Evolutionary conservation across 139 green algal genomes (phyloP).

Genomic region (Helicosporidium sp.): DNA sequence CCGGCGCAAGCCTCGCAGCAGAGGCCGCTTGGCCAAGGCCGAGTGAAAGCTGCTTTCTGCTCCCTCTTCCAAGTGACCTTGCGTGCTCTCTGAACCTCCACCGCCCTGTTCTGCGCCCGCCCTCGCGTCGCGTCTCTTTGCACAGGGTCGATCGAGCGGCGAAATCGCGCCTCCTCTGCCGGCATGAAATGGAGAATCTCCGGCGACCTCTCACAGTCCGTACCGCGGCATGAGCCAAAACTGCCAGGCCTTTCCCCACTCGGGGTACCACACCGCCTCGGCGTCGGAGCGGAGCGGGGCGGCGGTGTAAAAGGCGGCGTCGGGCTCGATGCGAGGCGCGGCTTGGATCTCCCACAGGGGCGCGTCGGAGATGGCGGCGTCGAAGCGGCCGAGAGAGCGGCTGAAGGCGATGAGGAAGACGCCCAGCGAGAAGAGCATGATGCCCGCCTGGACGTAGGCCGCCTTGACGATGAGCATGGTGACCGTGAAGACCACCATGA

Average conservation of each 20-base stretch:
- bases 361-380: too few species aligned
- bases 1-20: too few species aligned
- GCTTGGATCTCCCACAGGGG: too few species aligned
- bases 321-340: not conserved
- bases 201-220: not conserved
- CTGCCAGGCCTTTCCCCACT: not conserved
- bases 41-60: too few species aligned
- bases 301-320: not conserved
- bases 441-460: constrained; percentile 17
- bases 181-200: too few species aligned
- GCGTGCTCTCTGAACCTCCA: too few species aligned
- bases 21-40: too few species aligned
- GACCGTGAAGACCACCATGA: constrained; percentile 33
- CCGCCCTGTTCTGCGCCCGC: too few species aligned
- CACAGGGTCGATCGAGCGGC: too few species aligned
- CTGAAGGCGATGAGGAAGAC: constrained; percentile 32
- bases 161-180: too few species aligned
- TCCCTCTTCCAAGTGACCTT: too few species aligned
- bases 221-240: not conserved
- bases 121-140: too few species aligned
- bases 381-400: not conserved
- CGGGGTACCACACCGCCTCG: not conserved
- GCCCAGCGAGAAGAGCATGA: constrained; percentile 23
- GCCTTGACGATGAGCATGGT: constrained; percentile 41
- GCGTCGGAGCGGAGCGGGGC: not conserved